phyloP scores from a whole-genome alignment of 1,139 yeast species.

The Groenewaldozyma auringiensis region DNA sequence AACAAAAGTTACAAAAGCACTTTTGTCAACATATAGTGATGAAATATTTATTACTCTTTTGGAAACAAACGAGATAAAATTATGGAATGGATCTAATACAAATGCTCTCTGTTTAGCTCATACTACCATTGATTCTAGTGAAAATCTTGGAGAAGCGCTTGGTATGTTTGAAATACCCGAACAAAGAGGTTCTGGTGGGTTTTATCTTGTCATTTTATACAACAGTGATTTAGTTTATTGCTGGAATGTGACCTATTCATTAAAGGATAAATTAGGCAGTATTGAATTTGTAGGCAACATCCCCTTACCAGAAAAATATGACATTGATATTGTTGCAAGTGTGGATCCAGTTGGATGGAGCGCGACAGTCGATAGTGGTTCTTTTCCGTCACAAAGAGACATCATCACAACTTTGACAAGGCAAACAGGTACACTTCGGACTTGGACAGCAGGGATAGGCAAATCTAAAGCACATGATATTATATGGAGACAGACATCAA shows the following conservation, averaged over 20 bases:
- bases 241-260: constrained; percentile 13
- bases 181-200: constrained; percentile 15
- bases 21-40: constrained; percentile 46
- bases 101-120: constrained; percentile 18
- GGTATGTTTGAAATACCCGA: constrained; percentile 45
- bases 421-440: constrained; percentile 44
- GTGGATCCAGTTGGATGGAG: constrained; percentile 63
- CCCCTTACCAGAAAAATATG: constrained; percentile 23
- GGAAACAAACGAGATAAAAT: constrained; percentile 37
- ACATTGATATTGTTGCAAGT: constrained; percentile 44
- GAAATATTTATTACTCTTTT: constrained; percentile 41
- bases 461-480: not conserved
- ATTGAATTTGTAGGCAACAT: constrained; percentile 20
- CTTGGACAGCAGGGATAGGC: constrained; percentile 37
- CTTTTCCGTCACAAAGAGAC: constrained; percentile 37
- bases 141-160: constrained; percentile 26
- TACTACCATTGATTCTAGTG: constrained; percentile 14
- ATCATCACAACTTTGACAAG: constrained; percentile 53
- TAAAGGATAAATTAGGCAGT: constrained; percentile 5
- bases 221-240: constrained; percentile 12
- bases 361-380: constrained; percentile 31
- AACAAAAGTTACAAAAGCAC: constrained; percentile 41
- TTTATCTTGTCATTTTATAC: constrained; percentile 12
- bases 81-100: constrained; percentile 53
- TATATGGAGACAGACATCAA: constrained; percentile 46